Percentiles rank a stretch among this genome's conserved stretches.
These are phyloP conservation scores for Jaltomata sinuosa DNA, from an alignment of 257 asterid genomes.

Conservation along the genomic window DNA sequence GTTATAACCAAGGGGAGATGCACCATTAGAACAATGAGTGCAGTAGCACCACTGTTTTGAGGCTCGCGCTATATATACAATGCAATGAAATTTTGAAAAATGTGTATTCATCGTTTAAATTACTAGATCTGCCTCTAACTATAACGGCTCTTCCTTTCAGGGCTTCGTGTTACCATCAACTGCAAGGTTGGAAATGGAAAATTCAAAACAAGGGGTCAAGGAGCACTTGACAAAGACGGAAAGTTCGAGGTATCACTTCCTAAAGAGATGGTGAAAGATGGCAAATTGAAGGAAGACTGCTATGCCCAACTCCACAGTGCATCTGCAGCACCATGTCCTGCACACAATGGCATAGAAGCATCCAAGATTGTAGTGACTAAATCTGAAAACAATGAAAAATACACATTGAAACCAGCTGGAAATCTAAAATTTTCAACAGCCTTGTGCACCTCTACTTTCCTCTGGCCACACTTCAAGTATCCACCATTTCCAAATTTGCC, in stretches of 20 bases:
- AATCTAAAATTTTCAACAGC: constrained; percentile 52
- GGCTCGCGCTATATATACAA: not conserved
- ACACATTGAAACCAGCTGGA: constrained; percentile 34
- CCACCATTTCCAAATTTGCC: constrained; percentile 47
- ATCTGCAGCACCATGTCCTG: constrained; percentile 57
- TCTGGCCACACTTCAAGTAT: constrained; percentile 50
- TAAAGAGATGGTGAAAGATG: constrained; percentile 31
- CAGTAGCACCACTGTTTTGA: not conserved
- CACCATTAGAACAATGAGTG: not conserved
- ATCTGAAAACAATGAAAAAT: constrained; percentile 27
- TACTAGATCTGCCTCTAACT: not conserved
- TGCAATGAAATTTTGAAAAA: not conserved
- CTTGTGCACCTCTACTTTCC: constrained; percentile 62
- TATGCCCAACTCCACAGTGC: constrained; percentile 79
- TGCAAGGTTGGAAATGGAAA: constrained; percentile 56
- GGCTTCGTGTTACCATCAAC: constrained; percentile 60
- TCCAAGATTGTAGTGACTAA: constrained; percentile 40
- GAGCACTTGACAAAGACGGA: constrained; percentile 45
- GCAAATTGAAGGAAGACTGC: constrained; percentile 54
- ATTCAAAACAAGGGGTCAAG: constrained; percentile 34
- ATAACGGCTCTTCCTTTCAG: constrained; percentile 15
- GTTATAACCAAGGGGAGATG: not conserved
- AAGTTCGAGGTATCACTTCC: constrained; percentile 51
- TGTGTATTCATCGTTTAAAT: not conserved
- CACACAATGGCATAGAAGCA: constrained; percentile 45